phyloP scores from a whole-genome alignment of 495 filamentous ascomycete genomes.

The Penicillium bialowiezense region DNA sequence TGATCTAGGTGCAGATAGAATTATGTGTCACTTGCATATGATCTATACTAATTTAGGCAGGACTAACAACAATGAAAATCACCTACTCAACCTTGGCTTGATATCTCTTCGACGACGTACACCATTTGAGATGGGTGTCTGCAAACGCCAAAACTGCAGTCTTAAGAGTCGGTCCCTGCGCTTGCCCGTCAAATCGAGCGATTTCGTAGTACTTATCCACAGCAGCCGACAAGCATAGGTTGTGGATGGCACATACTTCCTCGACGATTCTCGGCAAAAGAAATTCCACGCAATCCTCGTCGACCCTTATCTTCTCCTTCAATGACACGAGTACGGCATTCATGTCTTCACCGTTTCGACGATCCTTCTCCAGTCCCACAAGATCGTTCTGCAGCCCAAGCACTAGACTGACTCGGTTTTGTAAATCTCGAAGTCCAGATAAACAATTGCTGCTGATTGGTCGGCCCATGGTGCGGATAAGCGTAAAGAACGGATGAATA shows the following conservation, averaged over 20 bases:
- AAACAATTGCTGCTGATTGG: not conserved
- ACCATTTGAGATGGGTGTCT: slow-evolving; percentile 1
- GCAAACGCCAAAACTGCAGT: not conserved
- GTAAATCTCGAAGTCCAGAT: not conserved
- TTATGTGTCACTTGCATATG: too few relatives aligned
- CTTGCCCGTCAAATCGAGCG: not conserved
- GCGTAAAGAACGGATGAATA: slow-evolving; percentile 3
- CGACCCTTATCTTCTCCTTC: not conserved
- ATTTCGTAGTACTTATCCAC: not conserved
- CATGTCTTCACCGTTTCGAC: slow-evolving; percentile 1
- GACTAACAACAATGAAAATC: too few relatives aligned
- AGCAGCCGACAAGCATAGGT: not conserved
- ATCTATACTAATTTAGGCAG: too few relatives aligned
- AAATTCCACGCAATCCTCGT: slow-evolving; percentile 12
- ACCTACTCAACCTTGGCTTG: not conserved
- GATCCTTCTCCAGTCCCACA: slow-evolving; percentile 2
- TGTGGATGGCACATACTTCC: slow-evolving; percentile 1
- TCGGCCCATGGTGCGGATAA: not conserved
- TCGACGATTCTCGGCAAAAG: not conserved
- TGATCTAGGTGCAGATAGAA: too few relatives aligned
- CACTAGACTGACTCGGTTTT: not conserved
- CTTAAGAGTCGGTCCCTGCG: not conserved
- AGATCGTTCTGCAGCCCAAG: slow-evolving; percentile 2
- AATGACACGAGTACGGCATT: slow-evolving; percentile 2
- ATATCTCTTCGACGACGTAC: not conserved